phyloP scores from a whole-genome alignment of 1,284 basidiomycete genomes.

The Mrakiaceae sp. region DNA sequence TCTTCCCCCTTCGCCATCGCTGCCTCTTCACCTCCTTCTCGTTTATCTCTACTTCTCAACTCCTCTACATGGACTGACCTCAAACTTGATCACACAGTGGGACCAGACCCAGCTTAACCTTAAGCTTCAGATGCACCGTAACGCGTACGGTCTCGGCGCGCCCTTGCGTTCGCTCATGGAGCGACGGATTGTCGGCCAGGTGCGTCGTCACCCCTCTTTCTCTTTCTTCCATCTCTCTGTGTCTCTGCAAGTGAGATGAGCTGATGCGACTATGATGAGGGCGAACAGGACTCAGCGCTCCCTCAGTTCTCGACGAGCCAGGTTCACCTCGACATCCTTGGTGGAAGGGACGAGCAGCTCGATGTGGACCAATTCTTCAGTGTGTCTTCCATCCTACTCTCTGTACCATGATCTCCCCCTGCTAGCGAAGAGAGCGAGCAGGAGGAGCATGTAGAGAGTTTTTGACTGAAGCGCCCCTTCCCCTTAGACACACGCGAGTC shows the following conservation, averaged over 20 bases:
- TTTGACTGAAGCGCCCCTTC: neutral
- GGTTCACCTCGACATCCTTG: slow-evolving; percentile 76
- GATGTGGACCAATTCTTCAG: slow-evolving; percentile 65
- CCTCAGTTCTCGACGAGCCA: slow-evolving; percentile 47
- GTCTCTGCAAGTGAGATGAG: neutral
- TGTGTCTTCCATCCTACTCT: slow-evolving; percentile 31
- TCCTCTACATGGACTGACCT: slow-evolving; percentile 22
- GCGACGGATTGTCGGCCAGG: slow-evolving; percentile 67
- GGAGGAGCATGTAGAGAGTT: slow-evolving; percentile 21
- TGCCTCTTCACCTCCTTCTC: neutral
- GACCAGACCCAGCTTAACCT: slow-evolving; percentile 80
- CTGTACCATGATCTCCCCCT: neutral
- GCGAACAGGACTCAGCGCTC: slow-evolving; percentile 48
- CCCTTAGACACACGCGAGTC: neutral
- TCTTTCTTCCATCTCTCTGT: slow-evolving; percentile 2
- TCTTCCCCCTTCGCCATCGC: neutral
- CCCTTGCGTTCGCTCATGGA: slow-evolving; percentile 90
- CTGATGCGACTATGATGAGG: slow-evolving; percentile 32
- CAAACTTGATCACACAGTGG: slow-evolving; percentile 50
- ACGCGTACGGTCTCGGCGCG: slow-evolving; percentile 73
- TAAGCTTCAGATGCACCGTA: slow-evolving; percentile 71
- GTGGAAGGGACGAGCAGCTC: slow-evolving; percentile 75
- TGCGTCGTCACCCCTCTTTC: slow-evolving; percentile 35
- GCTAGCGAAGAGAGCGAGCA: too few relatives aligned
- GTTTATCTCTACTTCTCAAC: neutral